phyloP scores from a whole-genome alignment of 148 eudicot genomes.

The Linanthus parryae region DNA sequence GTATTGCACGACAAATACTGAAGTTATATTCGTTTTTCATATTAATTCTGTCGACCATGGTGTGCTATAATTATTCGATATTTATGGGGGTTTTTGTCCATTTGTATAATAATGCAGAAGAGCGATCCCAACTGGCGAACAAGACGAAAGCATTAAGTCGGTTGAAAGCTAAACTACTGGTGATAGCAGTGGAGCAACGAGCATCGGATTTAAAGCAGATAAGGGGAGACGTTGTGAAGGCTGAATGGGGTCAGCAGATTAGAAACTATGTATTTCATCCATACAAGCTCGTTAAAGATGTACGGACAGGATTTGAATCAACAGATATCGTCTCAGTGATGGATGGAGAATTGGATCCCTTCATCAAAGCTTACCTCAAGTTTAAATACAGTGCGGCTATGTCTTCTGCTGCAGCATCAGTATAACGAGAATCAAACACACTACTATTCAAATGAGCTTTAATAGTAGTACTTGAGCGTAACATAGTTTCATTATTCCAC shows the following conservation, averaged over 20 bases:
- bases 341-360: conserved; percentile 94
- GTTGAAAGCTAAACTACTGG: conserved; percentile 88
- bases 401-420: conserved; percentile 4
- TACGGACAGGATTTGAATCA: conserved; percentile 71
- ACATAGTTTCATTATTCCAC: no score
- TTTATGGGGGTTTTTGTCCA: no score
- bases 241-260: conserved; percentile 98
- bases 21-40: no score
- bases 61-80: no score
- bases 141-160: conserved; percentile 84
- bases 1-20: no score
- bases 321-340: conserved; percentile 80
- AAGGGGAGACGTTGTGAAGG: conserved; percentile 90
- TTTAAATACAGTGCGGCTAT: conserved; percentile 52
- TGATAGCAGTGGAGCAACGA: conserved; percentile 91
- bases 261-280: conserved; percentile 96
- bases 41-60: no score
- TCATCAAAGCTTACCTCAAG: conserved; percentile 75
- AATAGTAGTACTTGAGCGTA: no score
- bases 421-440: no score
- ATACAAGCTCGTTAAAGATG: conserved; percentile 97
- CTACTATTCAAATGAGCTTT: no score
- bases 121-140: conserved; percentile 80
- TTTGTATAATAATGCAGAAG: conserved; percentile 57
- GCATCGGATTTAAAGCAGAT: conserved; percentile 94